phyloP scores from a whole-genome alignment of 805 yeast genomes.

The Saturnispora hagleri region DNA sequence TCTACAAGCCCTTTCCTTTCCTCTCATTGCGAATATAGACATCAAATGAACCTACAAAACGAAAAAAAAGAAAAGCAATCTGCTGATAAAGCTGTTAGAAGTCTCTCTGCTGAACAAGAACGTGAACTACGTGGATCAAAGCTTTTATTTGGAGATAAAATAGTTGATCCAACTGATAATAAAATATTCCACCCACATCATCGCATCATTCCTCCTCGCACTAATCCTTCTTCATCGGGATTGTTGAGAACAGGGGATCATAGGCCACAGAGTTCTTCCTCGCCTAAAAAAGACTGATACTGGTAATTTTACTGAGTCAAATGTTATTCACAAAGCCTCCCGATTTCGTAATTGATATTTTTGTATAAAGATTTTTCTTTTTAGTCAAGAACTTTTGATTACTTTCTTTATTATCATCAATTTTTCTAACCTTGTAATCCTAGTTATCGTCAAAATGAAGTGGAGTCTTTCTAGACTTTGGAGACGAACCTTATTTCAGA shows the following conservation, averaged over 20 bases:
- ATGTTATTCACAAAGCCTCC: background rate
- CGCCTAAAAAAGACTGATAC: background rate
- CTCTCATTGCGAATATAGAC: background rate
- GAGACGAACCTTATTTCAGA: slow-evolving; percentile 4
- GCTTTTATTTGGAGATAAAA: slow-evolving; percentile 11
- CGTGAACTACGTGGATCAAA: slow-evolving; percentile 7
- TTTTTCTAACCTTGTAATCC: background rate
- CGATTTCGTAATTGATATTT: background rate
- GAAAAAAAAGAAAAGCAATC: background rate
- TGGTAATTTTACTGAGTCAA: background rate
- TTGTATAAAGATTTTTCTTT: background rate
- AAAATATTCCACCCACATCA: slow-evolving; percentile 10
- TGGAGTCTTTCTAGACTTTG: slow-evolving; percentile 3
- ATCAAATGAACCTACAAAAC: background rate
- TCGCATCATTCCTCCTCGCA: background rate
- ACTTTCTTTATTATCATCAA: background rate
- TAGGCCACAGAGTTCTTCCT: background rate
- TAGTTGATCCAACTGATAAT: slow-evolving; percentile 13
- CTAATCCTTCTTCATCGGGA: background rate
- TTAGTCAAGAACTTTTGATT: background rate
- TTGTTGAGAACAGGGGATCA: slow-evolving; percentile 7
- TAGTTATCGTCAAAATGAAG: background rate
- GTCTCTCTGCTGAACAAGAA: background rate
- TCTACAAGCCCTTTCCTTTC: background rate
- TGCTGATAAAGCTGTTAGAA: background rate